Base-by-base conservation (phyloP, 371 early-diverging fungal genomes). In the Ecytonucleospora hepatopenaei region DNA sequence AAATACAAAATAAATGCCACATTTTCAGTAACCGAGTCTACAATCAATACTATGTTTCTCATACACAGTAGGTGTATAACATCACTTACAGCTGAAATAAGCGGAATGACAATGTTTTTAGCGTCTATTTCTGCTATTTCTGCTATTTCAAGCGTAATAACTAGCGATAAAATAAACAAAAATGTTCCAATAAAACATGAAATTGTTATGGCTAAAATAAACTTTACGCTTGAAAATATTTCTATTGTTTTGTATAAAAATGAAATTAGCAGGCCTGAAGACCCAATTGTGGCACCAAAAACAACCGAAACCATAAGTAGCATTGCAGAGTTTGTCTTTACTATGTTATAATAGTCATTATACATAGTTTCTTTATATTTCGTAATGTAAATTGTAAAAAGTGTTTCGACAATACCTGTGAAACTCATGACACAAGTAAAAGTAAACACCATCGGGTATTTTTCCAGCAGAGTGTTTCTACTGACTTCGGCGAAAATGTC, bases 341-440 rank as follows among this genome's bases (percentile, higher is more conserved):
- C 69, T 60, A 71, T 74, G 57, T 59, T 65, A 17, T 65, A 16
- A 67, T 71, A 75, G 26, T 65, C 49, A 15, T 17, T 47, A 1
- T 48, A 24, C 2, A 24, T 17, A 5, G 48, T 54, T 8, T 69
- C 55, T 26, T 62, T 62, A 34, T 69, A 16, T 4, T 69, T 60
- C 0, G 74, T 67, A 21, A 77, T 30, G 51, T 77, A 59, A 63
- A 77, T 57, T 2, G 78, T 75, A 67, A 72, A 77, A 23, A 71
- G 68, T 4, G 78, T 53, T 59, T 80, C 81, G 26, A 73, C 69
- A 62, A 78, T 80, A 31, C 78, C 78, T 61, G 78, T 80, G 61
- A 80, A 80, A 59, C 64, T 67, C 51, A 78, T 54, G 30, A 80
- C 74, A 59, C 78, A 80, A 53, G 59, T 78, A n/a, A 72, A 54